Percentiles rank a stretch among this genome's conserved stretches.
Conservation (phyloP, 2,329 filamentous ascomycete species). For the Pestalotiopsis sp. region DNA sequence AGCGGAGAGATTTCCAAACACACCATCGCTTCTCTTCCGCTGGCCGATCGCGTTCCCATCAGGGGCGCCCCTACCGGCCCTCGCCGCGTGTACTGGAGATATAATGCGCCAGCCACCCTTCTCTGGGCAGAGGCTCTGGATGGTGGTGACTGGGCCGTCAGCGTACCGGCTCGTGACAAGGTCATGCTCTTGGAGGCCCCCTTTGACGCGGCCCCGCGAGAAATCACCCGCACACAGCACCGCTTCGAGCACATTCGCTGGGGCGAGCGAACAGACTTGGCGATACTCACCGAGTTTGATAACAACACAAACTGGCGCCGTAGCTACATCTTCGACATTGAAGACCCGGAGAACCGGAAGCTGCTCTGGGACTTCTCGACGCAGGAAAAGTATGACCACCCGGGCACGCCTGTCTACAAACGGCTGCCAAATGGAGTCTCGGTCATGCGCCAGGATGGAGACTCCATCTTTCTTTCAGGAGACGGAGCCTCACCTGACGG, state of each 20-base stretch:
- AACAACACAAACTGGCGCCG: neutral
- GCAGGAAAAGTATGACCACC: neutral
- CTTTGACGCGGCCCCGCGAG: neutral
- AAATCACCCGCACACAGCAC: neutral
- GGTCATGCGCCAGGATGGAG: neutral
- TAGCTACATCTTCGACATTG: neutral
- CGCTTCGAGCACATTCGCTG: neutral
- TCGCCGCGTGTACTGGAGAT: neutral
- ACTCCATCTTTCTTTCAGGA: neutral
- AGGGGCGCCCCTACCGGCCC: neutral
- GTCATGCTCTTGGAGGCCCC: slow-evolving; percentile 4
- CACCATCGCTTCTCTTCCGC: neutral
- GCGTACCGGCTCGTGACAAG: slow-evolving; percentile 1
- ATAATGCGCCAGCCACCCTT: neutral
- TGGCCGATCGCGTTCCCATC: slow-evolving; percentile 4
- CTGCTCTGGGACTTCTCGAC: neutral
- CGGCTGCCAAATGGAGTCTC: neutral
- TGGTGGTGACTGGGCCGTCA: neutral
- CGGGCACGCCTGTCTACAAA: neutral
- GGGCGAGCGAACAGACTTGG: neutral
- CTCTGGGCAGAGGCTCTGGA: neutral
- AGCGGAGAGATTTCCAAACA: neutral
- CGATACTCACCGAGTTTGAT: slow-evolving; percentile 1
- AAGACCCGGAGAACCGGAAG: neutral
- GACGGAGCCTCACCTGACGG: neutral